Conservation (phyloP, 768 basidiomycete genomes). For the Ramaria rubella region DNA sequence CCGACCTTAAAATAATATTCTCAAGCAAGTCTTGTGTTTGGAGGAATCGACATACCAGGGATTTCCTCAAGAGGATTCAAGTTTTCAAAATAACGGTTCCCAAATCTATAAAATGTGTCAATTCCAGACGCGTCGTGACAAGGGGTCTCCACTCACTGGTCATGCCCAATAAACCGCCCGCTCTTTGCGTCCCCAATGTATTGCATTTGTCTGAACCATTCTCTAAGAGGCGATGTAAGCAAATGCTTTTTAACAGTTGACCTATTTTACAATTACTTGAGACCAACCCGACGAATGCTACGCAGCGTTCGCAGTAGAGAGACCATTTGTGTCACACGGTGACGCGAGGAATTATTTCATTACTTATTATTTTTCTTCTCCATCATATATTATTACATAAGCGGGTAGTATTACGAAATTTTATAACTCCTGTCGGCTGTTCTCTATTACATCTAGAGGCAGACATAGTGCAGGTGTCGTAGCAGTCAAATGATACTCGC, state of each 20-base stretch:
- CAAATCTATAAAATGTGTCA: conserved; percentile 52
- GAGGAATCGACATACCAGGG: conserved; percentile 51
- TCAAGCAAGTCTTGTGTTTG: background rate
- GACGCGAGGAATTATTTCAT: no score
- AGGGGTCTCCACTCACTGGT: conserved; percentile 59
- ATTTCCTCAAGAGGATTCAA: conserved; percentile 79
- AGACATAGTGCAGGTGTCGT: conserved; percentile 82
- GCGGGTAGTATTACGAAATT: background rate
- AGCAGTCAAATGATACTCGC: conserved; percentile 84
- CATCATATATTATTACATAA: background rate
- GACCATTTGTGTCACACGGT: conserved; percentile 40
- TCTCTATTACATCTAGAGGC: conserved; percentile 37
- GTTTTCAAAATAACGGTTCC: conserved; percentile 94
- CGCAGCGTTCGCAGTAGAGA: conserved; percentile 73
- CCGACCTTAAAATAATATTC: conserved; percentile 50
- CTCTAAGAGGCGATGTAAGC: conserved; percentile 20
- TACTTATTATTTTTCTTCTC: no score
- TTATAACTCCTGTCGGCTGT: conserved; percentile 28
- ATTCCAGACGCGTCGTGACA: background rate
- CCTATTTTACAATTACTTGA: no score
- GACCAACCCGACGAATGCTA: conserved; percentile 65
- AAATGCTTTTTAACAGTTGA: background rate
- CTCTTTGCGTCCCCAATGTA: conserved; percentile 94
- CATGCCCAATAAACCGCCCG: conserved; percentile 66
- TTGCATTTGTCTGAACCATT: conserved; percentile 90